These are phyloP conservation scores for Infundibulicybe gibba DNA, from an alignment of 768 basidiomycete genomes.

Conservation along the genomic window DNA sequence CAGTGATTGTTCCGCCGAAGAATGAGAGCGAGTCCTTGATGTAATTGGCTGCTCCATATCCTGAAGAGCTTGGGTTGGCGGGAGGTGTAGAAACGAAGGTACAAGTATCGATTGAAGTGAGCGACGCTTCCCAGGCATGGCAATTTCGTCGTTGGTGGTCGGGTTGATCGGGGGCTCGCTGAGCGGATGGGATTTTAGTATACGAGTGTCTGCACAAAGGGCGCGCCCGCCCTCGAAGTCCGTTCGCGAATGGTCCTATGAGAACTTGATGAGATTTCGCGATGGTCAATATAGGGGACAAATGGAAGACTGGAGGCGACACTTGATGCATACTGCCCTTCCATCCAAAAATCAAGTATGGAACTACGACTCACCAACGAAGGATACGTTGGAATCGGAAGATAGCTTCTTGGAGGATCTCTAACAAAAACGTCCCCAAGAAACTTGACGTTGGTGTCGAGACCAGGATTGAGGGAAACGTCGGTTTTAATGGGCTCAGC, in stretches of 20 bases:
- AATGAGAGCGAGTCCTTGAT: conserved; percentile 19
- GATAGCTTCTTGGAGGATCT: conserved; percentile 25
- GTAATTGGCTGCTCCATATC: conserved; percentile 9
- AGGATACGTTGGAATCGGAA: conserved; percentile 12
- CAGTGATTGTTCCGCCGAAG: conserved; percentile 13
- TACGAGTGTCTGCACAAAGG: no score
- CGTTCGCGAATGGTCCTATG: no score
- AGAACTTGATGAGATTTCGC: no score
- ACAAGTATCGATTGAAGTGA: conserved; percentile 51
- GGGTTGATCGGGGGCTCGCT: not conserved
- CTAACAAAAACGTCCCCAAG: conserved; percentile 17
- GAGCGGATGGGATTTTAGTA: no score
- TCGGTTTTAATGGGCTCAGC: conserved; percentile 5
- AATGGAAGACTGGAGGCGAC: no score
- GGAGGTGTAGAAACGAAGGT: conserved; percentile 39
- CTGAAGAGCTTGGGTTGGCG: conserved; percentile 20
- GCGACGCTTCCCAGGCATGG: conserved; percentile 46
- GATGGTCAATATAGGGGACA: no score
- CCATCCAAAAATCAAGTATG: no score
- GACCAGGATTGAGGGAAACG: conserved; percentile 3
- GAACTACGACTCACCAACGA: conserved; percentile 22
- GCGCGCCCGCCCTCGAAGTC: no score
- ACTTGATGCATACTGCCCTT: no score
- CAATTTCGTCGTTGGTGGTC: conserved; percentile 9
- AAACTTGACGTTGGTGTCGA: conserved; percentile 3